Evolutionary conservation across 257 asterid species (phyloP), one percentile per base, ranked within the genome.

Genomic region (Rauvolfia tetraphylla): DNA sequence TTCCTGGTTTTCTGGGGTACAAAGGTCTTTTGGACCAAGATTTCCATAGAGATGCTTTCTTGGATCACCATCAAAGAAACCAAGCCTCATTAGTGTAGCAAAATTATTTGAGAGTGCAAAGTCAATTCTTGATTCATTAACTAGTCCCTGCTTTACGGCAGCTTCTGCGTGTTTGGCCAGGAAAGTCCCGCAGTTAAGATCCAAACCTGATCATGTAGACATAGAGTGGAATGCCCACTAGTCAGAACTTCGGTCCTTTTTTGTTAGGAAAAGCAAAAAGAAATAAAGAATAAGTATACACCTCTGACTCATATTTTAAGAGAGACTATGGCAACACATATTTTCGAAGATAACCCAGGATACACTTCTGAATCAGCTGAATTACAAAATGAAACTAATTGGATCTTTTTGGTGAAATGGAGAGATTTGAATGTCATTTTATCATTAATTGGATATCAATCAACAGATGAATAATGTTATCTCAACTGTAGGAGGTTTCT

Each of bases 1-100:
- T 33, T 95, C 93, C 27, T 86, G 97, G 81, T 88, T 81, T 22
- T 38, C 88, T 0, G 83, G n/a, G 3, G 96, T 86, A 84, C 98
- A 95, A 0, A 95, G 88, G 57, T 95, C 98, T 70, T 86, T 81
- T 3, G 98, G 96, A n/a, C 99, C 98, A 20, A 93, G 96, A 33
- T 79, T 79, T n/a, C 98, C 98, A 23, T 91, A 95, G 0, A 79
- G 59, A 3, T 84, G 94, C 34, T 87, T 87, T 57, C 74, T 88
- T 0, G 98, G 98, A 39, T 93, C 81, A 9, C 99, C 99, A 71
- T 95, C 97, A 54, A 95, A 95, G 95, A 91, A 93, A 61, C 98
- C 99, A 49, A 93, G 78, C 58, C 98, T 85, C 93, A 93, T 91
- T 81, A 92, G 74, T 0, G 96, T 91, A 0, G 93, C 94, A 29